Percentiles rank a stretch among this genome's conserved stretches.
Conservation (phyloP, 1,284 basidiomycete species). For the Laetiporus sulphureus region DNA sequence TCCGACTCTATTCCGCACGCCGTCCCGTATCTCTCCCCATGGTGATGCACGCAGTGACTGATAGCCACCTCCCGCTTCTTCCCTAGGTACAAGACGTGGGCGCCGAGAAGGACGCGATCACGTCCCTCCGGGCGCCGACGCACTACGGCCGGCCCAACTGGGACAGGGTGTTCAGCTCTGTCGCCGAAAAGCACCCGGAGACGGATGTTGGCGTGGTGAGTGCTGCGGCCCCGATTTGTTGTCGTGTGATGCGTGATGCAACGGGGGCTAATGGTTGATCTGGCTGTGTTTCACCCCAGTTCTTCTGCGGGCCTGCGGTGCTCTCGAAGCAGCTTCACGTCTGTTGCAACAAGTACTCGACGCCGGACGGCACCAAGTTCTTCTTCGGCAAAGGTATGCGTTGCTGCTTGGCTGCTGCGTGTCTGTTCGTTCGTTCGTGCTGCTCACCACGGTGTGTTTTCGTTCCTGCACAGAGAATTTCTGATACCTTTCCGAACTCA, state of each 20-base stretch:
- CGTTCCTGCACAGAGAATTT: constrained; percentile 26
- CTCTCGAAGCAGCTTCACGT: constrained; percentile 67
- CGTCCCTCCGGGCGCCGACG: constrained; percentile 80
- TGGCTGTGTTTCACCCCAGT: constrained; percentile 31
- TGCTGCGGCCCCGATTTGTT: constrained; percentile 10
- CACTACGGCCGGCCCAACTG: constrained; percentile 93
- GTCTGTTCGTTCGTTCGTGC: too few relatives aligned
- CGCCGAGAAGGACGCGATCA: constrained; percentile 83
- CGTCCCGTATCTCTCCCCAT: too few relatives aligned
- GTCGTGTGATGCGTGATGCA: background rate
- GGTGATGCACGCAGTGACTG: too few relatives aligned
- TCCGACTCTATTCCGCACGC: too few relatives aligned
- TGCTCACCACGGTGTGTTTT: too few relatives aligned
- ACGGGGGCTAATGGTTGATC: background rate
- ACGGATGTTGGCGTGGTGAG: constrained; percentile 80
- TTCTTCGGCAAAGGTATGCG: constrained; percentile 81
- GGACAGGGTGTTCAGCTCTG: constrained; percentile 74
- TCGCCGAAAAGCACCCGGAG: constrained; percentile 74
- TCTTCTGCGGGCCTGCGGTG: constrained; percentile 75
- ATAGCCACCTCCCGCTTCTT: too few relatives aligned
- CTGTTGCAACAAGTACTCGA: constrained; percentile 83
- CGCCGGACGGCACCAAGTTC: constrained; percentile 74
- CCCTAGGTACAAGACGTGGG: constrained; percentile 83
- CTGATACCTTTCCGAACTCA: too few relatives aligned
- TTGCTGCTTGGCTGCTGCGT: too few relatives aligned